Base-by-base conservation (phyloP, 768 basidiomycete genomes). In the Daedaleopsis nitida region DNA sequence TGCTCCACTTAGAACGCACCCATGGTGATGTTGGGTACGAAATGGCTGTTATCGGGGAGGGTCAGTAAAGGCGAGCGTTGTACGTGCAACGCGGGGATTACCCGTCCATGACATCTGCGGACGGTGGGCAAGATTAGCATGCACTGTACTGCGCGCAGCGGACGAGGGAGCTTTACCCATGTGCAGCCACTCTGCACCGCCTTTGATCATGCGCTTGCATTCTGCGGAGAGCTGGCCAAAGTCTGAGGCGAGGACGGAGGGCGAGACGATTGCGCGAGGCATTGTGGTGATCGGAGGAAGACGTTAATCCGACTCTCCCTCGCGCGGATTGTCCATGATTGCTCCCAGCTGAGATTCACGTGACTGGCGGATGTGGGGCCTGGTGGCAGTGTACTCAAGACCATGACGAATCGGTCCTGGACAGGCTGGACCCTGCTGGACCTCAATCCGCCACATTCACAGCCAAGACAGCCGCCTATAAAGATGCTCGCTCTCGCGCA, bases 1-100 rank as follows among this genome's bases (percentile, higher is more conserved):
- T 49, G 47, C 47, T 49, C 47, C 47, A 49, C 47, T 27, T 49
- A 49, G 23, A 44, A 79, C 81, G 59, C 63, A 88, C 94, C 97
- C 90, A 98, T 94, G 23, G 96, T 95, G 74, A 99, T 97, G 75
- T 98, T 98, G 38, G 96, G 96, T 37, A 99, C 97, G 69, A 99
- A 99, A 77, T 98, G 92, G 56, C 96, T 96, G 68, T 51, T 45
- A 23, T 35, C 39, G 34, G 44, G 21, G 14, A 17, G n/a, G 21
- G 60, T 64, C 59, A 57, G 54, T 37, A 17, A 37, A 19, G 32
- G 50, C n/a, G 34, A 12, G 37, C 27, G 17, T 23, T 9, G 13
- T 44, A 27, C 17, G 14, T 23, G 55, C 12, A 3, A 62, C 65
- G 51, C 54, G 21, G 49, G 59, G 69, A 73, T 76, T 74, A 94